Evolutionary conservation across 2,329 filamentous ascomycete genomes (phyloP).

Genomic region (Penicillium sp.): DNA sequence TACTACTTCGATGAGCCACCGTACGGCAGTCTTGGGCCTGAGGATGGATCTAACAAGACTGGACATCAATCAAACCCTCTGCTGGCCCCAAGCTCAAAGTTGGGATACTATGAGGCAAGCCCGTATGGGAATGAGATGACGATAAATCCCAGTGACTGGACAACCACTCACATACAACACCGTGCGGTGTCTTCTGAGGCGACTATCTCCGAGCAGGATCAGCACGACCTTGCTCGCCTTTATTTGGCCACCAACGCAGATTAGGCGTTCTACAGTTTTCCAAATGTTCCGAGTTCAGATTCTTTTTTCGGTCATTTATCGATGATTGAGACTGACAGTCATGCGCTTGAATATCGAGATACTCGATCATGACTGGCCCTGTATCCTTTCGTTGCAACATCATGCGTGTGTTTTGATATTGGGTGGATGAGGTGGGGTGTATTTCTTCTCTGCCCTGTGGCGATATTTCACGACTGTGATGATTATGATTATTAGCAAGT

Average conservation of each 20-base stretch:
- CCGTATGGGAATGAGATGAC: slow-evolving; percentile 19
- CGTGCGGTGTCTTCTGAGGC: slow-evolving; percentile 30
- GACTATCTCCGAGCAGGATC: slow-evolving; percentile 36
- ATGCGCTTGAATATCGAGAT: not conserved
- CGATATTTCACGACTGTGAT: not conserved
- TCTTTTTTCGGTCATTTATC: not conserved
- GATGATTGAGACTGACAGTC: not conserved
- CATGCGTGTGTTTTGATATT: not conserved
- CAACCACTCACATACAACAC: slow-evolving; percentile 10
- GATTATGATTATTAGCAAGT: not conserved
- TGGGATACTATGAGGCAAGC: slow-evolving; percentile 22
- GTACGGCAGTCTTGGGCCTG: slow-evolving; percentile 22
- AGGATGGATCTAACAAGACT: slow-evolving; percentile 25
- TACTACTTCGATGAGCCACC: slow-evolving; percentile 28
- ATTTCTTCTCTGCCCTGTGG: not conserved
- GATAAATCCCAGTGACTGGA: slow-evolving; percentile 15
- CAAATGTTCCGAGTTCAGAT: not conserved
- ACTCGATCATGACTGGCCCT: not conserved
- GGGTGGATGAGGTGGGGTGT: not conserved
- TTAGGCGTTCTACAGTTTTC: slow-evolving; percentile 6
- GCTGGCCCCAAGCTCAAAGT: slow-evolving; percentile 26
- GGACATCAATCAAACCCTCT: slow-evolving; percentile 37
- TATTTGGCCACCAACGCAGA: slow-evolving; percentile 32
- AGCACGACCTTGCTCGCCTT: slow-evolving; percentile 33
- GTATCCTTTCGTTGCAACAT: slow-evolving; percentile 1